Evolutionary conservation across 2,329 filamentous ascomycete species (phyloP), one percentile per base, ranked within the genome.

Genomic region (Colletotrichum graminicola): DNA sequence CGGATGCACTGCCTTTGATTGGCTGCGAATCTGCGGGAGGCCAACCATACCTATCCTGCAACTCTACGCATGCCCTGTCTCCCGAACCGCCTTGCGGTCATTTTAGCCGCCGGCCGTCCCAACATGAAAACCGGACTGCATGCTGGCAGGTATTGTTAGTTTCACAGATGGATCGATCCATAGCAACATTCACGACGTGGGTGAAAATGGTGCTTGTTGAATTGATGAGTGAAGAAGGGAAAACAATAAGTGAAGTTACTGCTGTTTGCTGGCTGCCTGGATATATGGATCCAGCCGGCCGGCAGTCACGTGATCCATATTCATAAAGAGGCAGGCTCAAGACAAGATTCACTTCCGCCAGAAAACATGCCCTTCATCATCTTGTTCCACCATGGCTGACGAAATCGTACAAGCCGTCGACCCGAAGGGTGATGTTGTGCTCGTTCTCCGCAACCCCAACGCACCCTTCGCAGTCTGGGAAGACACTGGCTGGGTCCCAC

Each of bases 381-480:
- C 18, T 61, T 12, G 21, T 0, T 29, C 6, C 49, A 18, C 41
- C 16, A 62, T 62, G 60, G 14, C 14, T 5, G n/a, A 62, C 18
- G n/a, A 41, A 32, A 12, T 26, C 21, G 18, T 16, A 21, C 60
- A 65, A 16, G 11, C 8, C 1, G n/a, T 64, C 26, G 62, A 64
- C 36, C 49, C 51, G 2, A 5, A n/a, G 12, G 62, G 54, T 5
- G 64, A 60, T 36, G 45, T 66, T 2, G 8, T 60, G 14, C 29
- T 66, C 32, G 23, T 66, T 4, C 47, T 66, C 11, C 39, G 32
- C 36, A 23, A 52, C 14, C 64, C 64, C 5, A 43, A 43, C 2
- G 32, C n/a, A 14, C 43, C 64, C 1, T 61, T 66, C 21, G 64
- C 64, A 2, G 45, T 61, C 6, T 66, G 55, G 64, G 14, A 61